Conservation (phyloP, 2,329 filamentous ascomycete genomes). For the Hypoxylon sp. region DNA sequence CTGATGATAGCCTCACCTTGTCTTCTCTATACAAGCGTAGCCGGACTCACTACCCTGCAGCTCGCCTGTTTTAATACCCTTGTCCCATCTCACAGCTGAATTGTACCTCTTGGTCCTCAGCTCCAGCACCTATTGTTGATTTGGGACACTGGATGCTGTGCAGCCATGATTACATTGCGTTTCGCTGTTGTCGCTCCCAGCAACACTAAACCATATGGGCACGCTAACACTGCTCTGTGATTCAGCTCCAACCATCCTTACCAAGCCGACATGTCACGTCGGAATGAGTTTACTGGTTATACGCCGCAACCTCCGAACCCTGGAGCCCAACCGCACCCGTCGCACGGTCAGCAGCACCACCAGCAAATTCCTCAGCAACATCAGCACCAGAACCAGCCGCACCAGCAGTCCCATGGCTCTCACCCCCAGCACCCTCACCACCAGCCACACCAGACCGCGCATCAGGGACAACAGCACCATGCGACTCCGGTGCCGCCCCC, state of each 20-base stretch:
- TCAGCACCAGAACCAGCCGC: constrained; percentile 57
- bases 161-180: constrained; percentile 47
- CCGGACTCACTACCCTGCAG: constrained; percentile 35
- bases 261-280: constrained; percentile 66
- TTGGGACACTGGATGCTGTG: constrained; percentile 39
- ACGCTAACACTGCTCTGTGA: constrained; percentile 57
- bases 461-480: constrained; percentile 55
- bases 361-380: constrained; percentile 56
- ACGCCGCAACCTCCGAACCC: constrained; percentile 51
- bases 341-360: constrained; percentile 53
- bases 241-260: constrained; percentile 64
- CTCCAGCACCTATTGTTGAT: constrained; percentile 25
- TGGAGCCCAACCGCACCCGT: constrained; percentile 56
- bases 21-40: constrained; percentile 23
- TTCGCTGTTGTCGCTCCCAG: constrained; percentile 41
- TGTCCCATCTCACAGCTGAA: constrained; percentile 28
- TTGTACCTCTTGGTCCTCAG: constrained; percentile 11
- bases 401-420: constrained; percentile 48
- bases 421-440: constrained; percentile 53
- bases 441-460: constrained; percentile 50
- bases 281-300: constrained; percentile 60
- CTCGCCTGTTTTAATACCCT: constrained; percentile 34
- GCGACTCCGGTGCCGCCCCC: constrained; percentile 56
- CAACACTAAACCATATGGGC: constrained; percentile 42
- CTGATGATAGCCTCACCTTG: constrained; percentile 47